A percentile compares a stretch with the other conserved stretches of the same genome.
These are phyloP conservation scores for Macrotyloma uniflorum DNA, from an alignment of 306 rosid species.

Conservation along the genomic window DNA sequence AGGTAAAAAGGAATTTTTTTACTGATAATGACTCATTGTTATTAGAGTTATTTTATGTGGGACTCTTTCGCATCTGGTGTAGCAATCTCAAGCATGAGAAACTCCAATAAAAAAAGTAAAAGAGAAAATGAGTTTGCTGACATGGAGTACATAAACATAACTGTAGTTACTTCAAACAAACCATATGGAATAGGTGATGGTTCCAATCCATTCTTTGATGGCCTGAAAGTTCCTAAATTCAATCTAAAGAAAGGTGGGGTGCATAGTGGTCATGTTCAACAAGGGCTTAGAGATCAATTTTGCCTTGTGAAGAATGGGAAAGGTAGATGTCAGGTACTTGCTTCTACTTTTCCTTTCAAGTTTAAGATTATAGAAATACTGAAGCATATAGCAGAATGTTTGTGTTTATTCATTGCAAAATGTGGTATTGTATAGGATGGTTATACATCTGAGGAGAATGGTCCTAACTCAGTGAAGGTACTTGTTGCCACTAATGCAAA, in stretches of 20 bases:
- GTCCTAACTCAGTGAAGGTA: constrained; percentile 65
- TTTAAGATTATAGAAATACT: not conserved
- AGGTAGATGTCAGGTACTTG: constrained; percentile 81
- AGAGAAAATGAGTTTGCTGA: constrained; percentile 86
- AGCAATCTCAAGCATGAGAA: constrained; percentile 81
- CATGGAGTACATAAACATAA: constrained; percentile 84
- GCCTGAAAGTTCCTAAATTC: constrained; percentile 65
- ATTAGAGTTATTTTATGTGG: constrained; percentile 96
- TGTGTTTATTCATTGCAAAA: constrained; percentile 26
- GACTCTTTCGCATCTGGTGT: constrained; percentile 84
- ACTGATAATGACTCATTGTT: constrained; percentile 10
- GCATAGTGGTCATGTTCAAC: constrained; percentile 90
- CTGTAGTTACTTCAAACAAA: constrained; percentile 80
- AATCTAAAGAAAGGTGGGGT: constrained; percentile 66
- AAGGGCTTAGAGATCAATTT: constrained; percentile 74
- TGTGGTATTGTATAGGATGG: constrained; percentile 69
- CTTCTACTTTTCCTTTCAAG: constrained; percentile 13
- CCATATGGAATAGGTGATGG: constrained; percentile 82
- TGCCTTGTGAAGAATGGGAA: constrained; percentile 67
- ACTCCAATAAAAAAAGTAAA: constrained; percentile 40
- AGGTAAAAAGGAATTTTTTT: constrained; percentile 23
- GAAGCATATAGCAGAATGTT: not conserved
- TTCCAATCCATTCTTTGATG: constrained; percentile 83
- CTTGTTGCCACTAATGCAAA: constrained; percentile 92
- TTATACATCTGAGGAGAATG: constrained; percentile 67